Base-by-base conservation (phyloP, 1,284 basidiomycete species). In the Pterulicium gracile region DNA sequence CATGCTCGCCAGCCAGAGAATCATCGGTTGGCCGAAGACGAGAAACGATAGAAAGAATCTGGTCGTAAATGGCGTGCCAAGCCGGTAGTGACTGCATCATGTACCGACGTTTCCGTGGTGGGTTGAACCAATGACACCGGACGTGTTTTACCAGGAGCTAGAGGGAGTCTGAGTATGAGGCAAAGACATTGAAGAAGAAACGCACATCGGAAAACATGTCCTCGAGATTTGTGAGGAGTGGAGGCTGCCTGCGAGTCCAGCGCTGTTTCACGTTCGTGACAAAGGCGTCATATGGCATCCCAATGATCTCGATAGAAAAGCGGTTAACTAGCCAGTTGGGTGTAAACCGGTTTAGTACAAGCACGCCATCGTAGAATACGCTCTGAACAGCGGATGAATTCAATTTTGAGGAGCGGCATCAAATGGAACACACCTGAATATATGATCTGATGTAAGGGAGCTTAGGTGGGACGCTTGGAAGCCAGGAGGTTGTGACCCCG, bases 221-320 rank as follows among this genome's bases (percentile, higher is more conserved):
- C 20, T 43, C 42, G 14, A 44, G 22, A 5, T 36, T 21, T 24
- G 57, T 54, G 42, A 75, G 53, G 0, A 70, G 66, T 0, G 64
- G 57, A 2, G 58, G 47, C 7, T 58, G 55, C 4, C 54, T 45
- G 1, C 64, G 58, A n/a, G 50, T 54, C 66, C 69, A 72, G 40
- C 65, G 58, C 10, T 58, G 54, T 35, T 61, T 55, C 19, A 80
- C 49, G 27, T 61, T 60, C 7, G 61, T 54, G 20, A 62, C 55
- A 34, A 84, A 63, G 20, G 56, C 54, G 18, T 66, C 63, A 54
- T 76, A 81, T 7, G 68, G 59, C 14, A 77, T 52, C 1, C 77
- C 80, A 2, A 80, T 60, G 0, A 72, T 75, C 55, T 88, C 84
- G 27, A 61, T 56, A 56, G 84, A 85, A 55, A 86, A 81, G n/a